A percentile compares a stretch with the other conserved stretches of the same genome.
These are phyloP conservation scores for Penicillium malachiteum DNA, from an alignment of 495 filamentous ascomycete species.

Conservation along the genomic window DNA sequence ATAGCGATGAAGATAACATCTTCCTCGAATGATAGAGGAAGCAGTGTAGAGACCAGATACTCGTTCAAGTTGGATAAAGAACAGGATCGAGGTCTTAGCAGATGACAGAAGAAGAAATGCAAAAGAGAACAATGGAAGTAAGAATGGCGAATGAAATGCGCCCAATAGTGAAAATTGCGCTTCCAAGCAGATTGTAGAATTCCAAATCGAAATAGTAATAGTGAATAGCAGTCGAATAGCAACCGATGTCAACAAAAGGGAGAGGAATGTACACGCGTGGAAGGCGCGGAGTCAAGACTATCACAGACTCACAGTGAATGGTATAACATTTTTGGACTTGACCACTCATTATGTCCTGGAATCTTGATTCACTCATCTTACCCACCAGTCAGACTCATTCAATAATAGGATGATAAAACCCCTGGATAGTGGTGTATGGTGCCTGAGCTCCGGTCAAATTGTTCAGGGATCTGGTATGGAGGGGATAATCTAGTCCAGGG, in stretches of 20 bases:
- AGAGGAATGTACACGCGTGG: slow-evolving; percentile 13
- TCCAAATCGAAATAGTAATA: slow-evolving; percentile 10
- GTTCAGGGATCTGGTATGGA: neutral
- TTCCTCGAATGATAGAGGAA: slow-evolving; percentile 6
- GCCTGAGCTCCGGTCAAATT: too few relatives aligned
- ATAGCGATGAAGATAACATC: slow-evolving; percentile 22
- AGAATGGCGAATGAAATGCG: neutral
- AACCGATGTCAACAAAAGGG: slow-evolving; percentile 22
- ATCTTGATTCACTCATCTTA: neutral
- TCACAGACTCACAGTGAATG: too few relatives aligned
- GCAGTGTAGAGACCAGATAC: neutral
- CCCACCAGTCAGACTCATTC: neutral
- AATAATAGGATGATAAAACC: neutral
- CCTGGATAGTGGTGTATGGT: slow-evolving; percentile 1
- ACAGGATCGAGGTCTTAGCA: slow-evolving; percentile 5
- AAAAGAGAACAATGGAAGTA: slow-evolving; percentile 7
- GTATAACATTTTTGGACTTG: neutral
- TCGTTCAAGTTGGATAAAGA: neutral
- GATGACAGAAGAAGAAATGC: neutral
- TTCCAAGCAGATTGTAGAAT: neutral
- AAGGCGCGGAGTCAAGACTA: neutral
- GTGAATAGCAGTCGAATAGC: slow-evolving; percentile 21
- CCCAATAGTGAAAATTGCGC: too few relatives aligned
- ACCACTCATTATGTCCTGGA: too few relatives aligned
- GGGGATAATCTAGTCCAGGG: slow-evolving; percentile 1